Percentiles rank a stretch among this genome's conserved stretches.
These are phyloP conservation scores for Isoetes taiwanensis DNA, from an alignment of 75 land plant genomes.

Conservation along the genomic window DNA sequence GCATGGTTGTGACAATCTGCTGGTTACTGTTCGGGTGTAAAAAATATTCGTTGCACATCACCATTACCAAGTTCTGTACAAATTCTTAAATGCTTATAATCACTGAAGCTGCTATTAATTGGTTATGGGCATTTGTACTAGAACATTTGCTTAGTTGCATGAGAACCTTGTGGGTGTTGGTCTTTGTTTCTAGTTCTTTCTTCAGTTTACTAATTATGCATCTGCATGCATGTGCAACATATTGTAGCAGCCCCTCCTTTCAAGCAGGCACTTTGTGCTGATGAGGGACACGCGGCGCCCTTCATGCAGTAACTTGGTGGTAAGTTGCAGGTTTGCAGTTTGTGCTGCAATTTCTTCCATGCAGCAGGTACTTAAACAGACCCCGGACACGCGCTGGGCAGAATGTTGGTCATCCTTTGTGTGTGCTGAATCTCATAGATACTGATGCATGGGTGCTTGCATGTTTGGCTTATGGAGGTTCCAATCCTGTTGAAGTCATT, in stretches of 20 bases:
- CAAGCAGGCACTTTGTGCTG: slow-evolving; percentile 18
- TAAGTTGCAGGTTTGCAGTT: slow-evolving; percentile 26
- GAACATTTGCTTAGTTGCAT: too few relatives aligned
- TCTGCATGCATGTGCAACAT: slow-evolving; percentile 29
- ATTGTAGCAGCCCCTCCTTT: slow-evolving; percentile 30
- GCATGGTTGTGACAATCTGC: neutral
- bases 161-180: too few relatives aligned
- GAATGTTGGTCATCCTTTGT: too few relatives aligned
- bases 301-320: slow-evolving; percentile 14
- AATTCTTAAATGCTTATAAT: neutral
- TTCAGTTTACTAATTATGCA: slow-evolving; percentile 14
- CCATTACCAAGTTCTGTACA: neutral
- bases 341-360: slow-evolving; percentile 21
- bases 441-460: too few relatives aligned
- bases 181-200: slow-evolving; percentile 2
- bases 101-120: neutral
- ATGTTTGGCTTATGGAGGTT: too few relatives aligned
- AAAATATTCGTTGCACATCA: neutral
- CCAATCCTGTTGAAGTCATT: too few relatives aligned
- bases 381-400: slow-evolving; percentile 9
- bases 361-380: slow-evolving; percentile 29
- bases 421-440: too few relatives aligned
- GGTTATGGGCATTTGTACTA: neutral
- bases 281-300: slow-evolving; percentile 19
- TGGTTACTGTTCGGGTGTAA: neutral